These are phyloP conservation scores for Emmonsiellopsis sp. DNA, from an alignment of 2,329 filamentous ascomycete species.

Conservation along the genomic window DNA sequence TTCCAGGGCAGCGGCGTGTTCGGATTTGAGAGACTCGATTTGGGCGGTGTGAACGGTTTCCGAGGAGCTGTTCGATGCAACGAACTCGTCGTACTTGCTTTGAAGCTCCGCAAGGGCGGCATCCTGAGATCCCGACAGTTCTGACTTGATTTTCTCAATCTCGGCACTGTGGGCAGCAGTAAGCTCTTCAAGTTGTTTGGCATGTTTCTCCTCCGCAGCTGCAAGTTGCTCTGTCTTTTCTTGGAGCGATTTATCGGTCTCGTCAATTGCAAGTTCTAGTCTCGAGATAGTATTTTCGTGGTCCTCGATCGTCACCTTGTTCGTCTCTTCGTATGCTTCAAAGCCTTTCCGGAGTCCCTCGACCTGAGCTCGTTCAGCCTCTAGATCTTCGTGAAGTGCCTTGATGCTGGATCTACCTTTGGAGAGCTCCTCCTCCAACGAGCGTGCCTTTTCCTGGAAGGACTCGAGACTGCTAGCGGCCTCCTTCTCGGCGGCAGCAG, in stretches of 20 bases:
- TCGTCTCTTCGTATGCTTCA: slow-evolving; percentile 27
- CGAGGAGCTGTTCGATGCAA: slow-evolving; percentile 1
- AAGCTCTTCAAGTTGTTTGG: slow-evolving; percentile 23
- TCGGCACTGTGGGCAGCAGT: slow-evolving; percentile 28
- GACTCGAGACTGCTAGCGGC: slow-evolving; percentile 8
- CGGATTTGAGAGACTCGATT: slow-evolving; percentile 10
- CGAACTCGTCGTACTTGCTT: slow-evolving; percentile 11
- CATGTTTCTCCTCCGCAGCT: slow-evolving; percentile 24
- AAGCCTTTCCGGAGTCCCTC: slow-evolving; percentile 30
- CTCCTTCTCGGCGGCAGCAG: slow-evolving; percentile 9
- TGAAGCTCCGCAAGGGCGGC: slow-evolving; percentile 10
- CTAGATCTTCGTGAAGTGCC: slow-evolving; percentile 10
- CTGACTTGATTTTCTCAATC: slow-evolving; percentile 23
- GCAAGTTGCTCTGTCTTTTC: slow-evolving; percentile 24
- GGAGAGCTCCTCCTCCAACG: slow-evolving; percentile 12
- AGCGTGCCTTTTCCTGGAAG: slow-evolving; percentile 12
- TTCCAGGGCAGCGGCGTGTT: slow-evolving; percentile 16
- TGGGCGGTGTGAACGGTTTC: slow-evolving; percentile 8
- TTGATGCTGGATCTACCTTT: slow-evolving; percentile 9
- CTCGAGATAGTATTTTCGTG: slow-evolving; percentile 25
- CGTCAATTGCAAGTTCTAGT: slow-evolving; percentile 25
- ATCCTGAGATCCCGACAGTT: slow-evolving; percentile 14
- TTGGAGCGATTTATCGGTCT: slow-evolving; percentile 26
- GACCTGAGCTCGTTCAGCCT: slow-evolving; percentile 20
- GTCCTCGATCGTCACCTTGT: slow-evolving; percentile 28